Conservation (phyloP, 495 filamentous ascomycete species). For the Xeromyces bisporus region DNA sequence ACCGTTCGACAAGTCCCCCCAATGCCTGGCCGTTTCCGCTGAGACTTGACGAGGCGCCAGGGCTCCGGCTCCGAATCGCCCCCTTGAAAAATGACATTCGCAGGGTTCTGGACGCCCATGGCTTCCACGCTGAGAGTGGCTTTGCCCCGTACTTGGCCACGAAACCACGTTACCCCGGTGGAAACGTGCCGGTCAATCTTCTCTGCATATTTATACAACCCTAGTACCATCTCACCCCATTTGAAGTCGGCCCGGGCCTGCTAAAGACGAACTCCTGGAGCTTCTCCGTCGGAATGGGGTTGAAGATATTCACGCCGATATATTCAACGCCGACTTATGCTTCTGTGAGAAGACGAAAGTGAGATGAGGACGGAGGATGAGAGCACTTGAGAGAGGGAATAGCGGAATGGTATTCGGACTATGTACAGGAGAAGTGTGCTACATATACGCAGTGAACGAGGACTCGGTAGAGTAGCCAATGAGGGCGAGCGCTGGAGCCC, state of each 20-base stretch:
- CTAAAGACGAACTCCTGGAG: neutral
- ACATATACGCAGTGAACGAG: too few relatives aligned
- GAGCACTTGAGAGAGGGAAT: too few relatives aligned
- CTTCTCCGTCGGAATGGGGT: neutral
- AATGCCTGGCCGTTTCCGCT: neutral
- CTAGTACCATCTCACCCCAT: neutral
- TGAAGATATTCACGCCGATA: neutral
- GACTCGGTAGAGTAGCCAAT: too few relatives aligned
- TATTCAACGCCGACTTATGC: neutral
- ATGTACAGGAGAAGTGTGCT: too few relatives aligned
- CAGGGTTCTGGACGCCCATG: neutral
- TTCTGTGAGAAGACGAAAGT: too few relatives aligned
- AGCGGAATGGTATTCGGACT: too few relatives aligned
- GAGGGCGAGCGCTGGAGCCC: too few relatives aligned
- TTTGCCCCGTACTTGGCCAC: neutral
- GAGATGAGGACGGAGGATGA: too few relatives aligned
- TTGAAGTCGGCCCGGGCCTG: neutral
- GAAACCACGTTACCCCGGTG: neutral
- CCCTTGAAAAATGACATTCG: neutral
- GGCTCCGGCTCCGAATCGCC: neutral
- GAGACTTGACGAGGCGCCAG: neutral
- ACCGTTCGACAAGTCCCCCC: conserved; percentile 2
- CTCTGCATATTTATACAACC: neutral
- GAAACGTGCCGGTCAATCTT: neutral
- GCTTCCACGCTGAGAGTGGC: neutral